A percentile compares a stretch with the other conserved stretches of the same genome.
Evolutionary conservation across 2,329 filamentous ascomycete genomes (phyloP).

Genomic region (Penicillium paneum): DNA sequence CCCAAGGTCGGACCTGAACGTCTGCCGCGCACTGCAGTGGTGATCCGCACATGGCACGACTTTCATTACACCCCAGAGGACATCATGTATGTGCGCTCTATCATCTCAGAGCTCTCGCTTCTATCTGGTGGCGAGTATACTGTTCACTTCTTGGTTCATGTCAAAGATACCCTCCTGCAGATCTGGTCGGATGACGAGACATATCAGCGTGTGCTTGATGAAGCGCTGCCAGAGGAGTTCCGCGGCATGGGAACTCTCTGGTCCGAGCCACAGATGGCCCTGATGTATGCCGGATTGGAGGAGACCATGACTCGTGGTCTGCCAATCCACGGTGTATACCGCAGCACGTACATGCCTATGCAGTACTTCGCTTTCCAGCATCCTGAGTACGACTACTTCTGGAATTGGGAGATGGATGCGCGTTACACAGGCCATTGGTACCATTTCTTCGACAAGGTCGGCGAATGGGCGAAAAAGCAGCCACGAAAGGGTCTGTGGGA

Average conservation of each 20-base stretch:
- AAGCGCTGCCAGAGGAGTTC: conserved; percentile 76
- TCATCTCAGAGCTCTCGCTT: conserved; percentile 75
- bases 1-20: conserved; percentile 22
- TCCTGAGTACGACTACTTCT: conserved; percentile 75
- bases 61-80: conserved; percentile 76
- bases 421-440: conserved; percentile 79
- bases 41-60: conserved; percentile 76
- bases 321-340: conserved; percentile 87
- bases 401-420: conserved; percentile 86
- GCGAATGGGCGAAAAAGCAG: conserved; percentile 67
- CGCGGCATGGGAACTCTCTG: conserved; percentile 83
- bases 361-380: conserved; percentile 85
- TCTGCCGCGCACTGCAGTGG: conserved; percentile 64
- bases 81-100: conserved; percentile 74
- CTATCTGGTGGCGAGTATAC: conserved; percentile 77
- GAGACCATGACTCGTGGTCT: conserved; percentile 70
- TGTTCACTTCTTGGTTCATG: conserved; percentile 79
- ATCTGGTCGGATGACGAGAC: conserved; percentile 78
- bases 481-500: conserved; percentile 80
- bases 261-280: conserved; percentile 90
- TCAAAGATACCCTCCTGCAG: conserved; percentile 72
- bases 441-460: conserved; percentile 69
- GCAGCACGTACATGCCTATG: conserved; percentile 89
- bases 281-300: conserved; percentile 82
- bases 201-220: conserved; percentile 68